Evolutionary conservation across 768 basidiomycete species (phyloP), one percentile per base, ranked within the genome.

Genomic region (Cantharellus cinnabarinus): DNA sequence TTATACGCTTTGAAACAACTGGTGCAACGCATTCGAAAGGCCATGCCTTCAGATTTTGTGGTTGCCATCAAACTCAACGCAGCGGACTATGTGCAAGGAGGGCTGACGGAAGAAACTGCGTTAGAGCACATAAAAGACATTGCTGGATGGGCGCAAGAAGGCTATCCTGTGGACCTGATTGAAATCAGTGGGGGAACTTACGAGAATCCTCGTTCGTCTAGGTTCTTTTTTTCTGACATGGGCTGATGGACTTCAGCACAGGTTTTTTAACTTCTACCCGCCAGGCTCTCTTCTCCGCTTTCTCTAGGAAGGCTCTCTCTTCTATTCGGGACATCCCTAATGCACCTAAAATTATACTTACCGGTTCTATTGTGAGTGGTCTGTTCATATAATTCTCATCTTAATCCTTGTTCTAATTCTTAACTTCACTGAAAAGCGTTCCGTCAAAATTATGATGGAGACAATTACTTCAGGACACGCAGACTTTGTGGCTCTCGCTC

Each of bases 161-260:
- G 62, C 50, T 29, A 29, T 29, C 20, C 20, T 29, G 65, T 93
- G 3, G 89, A 94, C 67, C 84, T 89, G 65, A 79, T 94, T 56
- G 89, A 94, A 68, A 78, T 94, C 61, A 87, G 83, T 59, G 89
- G 89, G 1, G 89, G 89, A 0, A 81, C 83, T 66, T 94, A 93
- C 63, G 85, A 89, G 65, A 77, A 75, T 15, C 83, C 85, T 64
- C 78, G 88, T 83, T 64, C 15, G 74, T 64, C 42, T 3, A 55
- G 15, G 20, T 38, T 10, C 42, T 38, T 34, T n/a, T 5, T 37
- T 10, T 38, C 39, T 59, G 15, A 5, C 50, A 67, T 70, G 64
- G 41, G 72, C 70, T 63, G 60, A 42, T 50, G 20, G 20, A 29
- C 20, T 29, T 29, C 20, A 29, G 20, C 20, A 29, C 20, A 63